These are phyloP conservation scores for Climacium dendroides DNA, from an alignment of 225 moss, liverwort and hornwort species.

Conservation along the genomic window DNA sequence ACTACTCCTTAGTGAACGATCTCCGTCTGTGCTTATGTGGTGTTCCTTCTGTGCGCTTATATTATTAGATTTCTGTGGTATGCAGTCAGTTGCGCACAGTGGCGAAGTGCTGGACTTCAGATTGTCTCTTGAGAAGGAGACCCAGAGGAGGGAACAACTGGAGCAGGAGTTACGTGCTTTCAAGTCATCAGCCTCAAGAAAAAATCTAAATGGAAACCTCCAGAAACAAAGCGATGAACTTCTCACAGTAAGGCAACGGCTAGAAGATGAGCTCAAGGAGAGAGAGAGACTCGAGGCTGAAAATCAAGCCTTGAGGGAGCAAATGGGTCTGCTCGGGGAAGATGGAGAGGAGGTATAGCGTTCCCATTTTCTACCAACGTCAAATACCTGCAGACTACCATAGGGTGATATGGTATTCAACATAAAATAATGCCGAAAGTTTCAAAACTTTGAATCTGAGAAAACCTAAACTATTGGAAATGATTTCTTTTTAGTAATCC, in stretches of 20 bases:
- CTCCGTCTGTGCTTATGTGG: not conserved
- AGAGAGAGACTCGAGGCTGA: constrained; percentile 44
- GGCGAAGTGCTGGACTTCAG: constrained; percentile 22
- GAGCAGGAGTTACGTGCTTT: constrained; percentile 29
- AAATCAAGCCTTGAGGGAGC: constrained; percentile 56
- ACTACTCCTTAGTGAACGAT: not conserved
- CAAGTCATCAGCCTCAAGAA: constrained; percentile 21
- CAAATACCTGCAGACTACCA: not conserved
- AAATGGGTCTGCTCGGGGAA: constrained; percentile 42
- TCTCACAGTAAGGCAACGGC: constrained; percentile 36
- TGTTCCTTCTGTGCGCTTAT: not conserved
- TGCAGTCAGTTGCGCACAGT: constrained; percentile 22
- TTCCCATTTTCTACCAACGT: not conserved
- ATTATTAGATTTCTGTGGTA: not conserved
- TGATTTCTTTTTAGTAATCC: not conserved
- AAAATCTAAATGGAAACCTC: constrained; percentile 27
- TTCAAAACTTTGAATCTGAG: not conserved
- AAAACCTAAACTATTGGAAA: not conserved
- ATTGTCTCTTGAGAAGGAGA: constrained; percentile 32
- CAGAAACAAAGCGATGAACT: constrained; percentile 56
- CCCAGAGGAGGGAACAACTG: constrained; percentile 27
- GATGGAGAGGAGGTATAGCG: constrained; percentile 62
- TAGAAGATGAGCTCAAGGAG: constrained; percentile 47
- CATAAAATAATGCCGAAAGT: not conserved
- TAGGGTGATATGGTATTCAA: not conserved